Evolutionary conservation across 1,284 basidiomycete species (phyloP).

Genomic region (Ustilago loliicola): DNA sequence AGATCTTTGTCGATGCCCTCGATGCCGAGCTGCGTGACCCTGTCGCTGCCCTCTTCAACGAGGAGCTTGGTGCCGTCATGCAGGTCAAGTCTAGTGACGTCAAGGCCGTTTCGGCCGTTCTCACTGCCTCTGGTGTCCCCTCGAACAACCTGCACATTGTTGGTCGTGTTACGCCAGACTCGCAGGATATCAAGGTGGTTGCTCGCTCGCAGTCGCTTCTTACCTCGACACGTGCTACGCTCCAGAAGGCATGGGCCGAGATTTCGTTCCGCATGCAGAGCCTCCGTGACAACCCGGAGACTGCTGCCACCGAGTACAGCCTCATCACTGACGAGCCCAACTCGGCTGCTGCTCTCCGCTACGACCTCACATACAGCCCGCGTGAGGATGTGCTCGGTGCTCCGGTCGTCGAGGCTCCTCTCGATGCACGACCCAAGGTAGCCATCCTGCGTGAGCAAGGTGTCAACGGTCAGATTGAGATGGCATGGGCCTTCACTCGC

Average conservation of each 20-base stretch:
- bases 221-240: slow-evolving; percentile 74
- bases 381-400: slow-evolving; percentile 56
- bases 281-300: slow-evolving; percentile 84
- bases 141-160: slow-evolving; percentile 80
- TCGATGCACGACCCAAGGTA: slow-evolving; percentile 81
- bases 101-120: slow-evolving; percentile 76
- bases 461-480: slow-evolving; percentile 97
- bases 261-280: slow-evolving; percentile 93
- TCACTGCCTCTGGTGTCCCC: slow-evolving; percentile 81
- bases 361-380: slow-evolving; percentile 65
- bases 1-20: slow-evolving; percentile 77
- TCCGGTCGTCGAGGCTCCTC: slow-evolving; percentile 23
- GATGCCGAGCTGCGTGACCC: slow-evolving; percentile 72
- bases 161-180: slow-evolving; percentile 74
- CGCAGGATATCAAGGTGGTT: slow-evolving; percentile 76
- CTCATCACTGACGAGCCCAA: slow-evolving; percentile 75
- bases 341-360: slow-evolving; percentile 71
- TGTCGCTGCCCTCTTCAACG: slow-evolving; percentile 85
- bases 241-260: slow-evolving; percentile 92
- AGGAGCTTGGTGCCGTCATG: slow-evolving; percentile 93
- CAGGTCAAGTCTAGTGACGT: slow-evolving; percentile 82
- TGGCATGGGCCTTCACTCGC: slow-evolving; percentile 95
- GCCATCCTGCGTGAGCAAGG: slow-evolving; percentile 98
- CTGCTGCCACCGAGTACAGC: slow-evolving; percentile 85
- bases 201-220: slow-evolving; percentile 44